These are phyloP conservation scores for Globisporangium acanthophoron DNA, from an alignment of 352 stramenopile genomes.

Conservation along the genomic window DNA sequence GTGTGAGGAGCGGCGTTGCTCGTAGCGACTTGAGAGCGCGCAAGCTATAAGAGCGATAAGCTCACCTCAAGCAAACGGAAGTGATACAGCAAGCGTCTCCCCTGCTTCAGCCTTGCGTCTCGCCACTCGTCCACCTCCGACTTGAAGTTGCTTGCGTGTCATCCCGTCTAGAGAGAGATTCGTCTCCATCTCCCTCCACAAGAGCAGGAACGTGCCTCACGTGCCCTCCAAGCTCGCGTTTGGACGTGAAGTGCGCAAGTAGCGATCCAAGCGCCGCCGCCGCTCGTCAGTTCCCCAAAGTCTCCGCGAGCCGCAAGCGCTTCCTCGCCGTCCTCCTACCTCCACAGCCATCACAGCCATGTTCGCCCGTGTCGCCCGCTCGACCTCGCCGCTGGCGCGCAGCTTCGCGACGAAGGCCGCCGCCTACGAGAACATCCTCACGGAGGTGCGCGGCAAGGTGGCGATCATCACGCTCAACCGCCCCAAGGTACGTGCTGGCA, in stretches of 20 bases:
- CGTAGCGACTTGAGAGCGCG: too few species aligned
- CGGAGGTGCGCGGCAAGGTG: conserved; percentile 86
- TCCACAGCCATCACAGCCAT: conserved; percentile 17
- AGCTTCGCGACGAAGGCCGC: conserved; percentile 42
- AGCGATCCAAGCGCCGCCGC: background rate
- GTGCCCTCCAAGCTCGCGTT: background rate
- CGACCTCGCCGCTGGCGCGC: conserved; percentile 26
- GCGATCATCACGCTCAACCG: conserved; percentile 95
- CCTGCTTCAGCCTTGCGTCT: too few species aligned
- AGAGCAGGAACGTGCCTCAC: background rate
- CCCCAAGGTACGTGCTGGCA: conserved; percentile 68
- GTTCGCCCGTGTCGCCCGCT: conserved; percentile 27
- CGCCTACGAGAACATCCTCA: conserved; percentile 85
- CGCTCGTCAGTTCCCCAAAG: background rate
- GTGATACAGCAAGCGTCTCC: too few species aligned
- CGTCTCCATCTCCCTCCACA: background rate
- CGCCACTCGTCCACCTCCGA: too few species aligned
- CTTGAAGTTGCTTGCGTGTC: too few species aligned
- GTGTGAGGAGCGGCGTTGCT: too few species aligned
- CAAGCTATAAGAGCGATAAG: too few species aligned
- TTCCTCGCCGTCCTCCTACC: background rate
- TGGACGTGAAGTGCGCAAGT: background rate
- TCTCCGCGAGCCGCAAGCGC: background rate
- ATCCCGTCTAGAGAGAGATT: too few species aligned
- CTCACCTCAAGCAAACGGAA: too few species aligned